These are phyloP conservation scores for Fusarium secorum DNA, from an alignment of 2,329 filamentous ascomycete genomes.

Conservation along the genomic window DNA sequence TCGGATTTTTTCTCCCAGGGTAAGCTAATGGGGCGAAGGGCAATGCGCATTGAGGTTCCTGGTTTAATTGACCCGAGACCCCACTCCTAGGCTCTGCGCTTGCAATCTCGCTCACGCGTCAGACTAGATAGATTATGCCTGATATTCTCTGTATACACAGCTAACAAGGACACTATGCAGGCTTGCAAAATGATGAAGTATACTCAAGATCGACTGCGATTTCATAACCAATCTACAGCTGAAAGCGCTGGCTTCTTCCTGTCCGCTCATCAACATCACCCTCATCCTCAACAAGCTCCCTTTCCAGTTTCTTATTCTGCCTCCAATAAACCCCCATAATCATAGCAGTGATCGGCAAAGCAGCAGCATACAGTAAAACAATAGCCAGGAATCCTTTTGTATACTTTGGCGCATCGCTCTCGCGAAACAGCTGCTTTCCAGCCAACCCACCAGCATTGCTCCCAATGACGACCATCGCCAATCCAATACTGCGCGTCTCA, in stretches of 20 bases:
- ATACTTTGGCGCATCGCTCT: constrained; percentile 34
- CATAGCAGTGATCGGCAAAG: constrained; percentile 22
- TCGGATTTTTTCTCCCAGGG: neutral
- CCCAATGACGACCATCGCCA: constrained; percentile 37
- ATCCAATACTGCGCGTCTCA: constrained; percentile 30
- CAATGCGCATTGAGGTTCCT: neutral
- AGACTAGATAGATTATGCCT: no score
- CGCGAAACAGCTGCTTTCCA: constrained; percentile 37
- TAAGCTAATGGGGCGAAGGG: no score
- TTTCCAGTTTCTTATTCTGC: constrained; percentile 26
- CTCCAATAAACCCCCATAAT: constrained; percentile 37
- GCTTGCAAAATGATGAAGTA: neutral
- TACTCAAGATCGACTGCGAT: neutral
- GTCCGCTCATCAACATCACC: neutral
- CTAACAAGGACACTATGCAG: no score
- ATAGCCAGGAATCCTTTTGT: constrained; percentile 26
- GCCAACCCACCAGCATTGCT: constrained; percentile 37
- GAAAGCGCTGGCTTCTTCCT: neutral
- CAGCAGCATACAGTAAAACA: constrained; percentile 22
- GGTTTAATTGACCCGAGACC: neutral
- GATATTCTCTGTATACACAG: no score
- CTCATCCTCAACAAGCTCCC: neutral
- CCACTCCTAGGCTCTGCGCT: neutral
- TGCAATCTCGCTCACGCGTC: no score
- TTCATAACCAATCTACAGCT: neutral